phyloP scores from a whole-genome alignment of 768 basidiomycete species.

The Paxillus rubicundulus region DNA sequence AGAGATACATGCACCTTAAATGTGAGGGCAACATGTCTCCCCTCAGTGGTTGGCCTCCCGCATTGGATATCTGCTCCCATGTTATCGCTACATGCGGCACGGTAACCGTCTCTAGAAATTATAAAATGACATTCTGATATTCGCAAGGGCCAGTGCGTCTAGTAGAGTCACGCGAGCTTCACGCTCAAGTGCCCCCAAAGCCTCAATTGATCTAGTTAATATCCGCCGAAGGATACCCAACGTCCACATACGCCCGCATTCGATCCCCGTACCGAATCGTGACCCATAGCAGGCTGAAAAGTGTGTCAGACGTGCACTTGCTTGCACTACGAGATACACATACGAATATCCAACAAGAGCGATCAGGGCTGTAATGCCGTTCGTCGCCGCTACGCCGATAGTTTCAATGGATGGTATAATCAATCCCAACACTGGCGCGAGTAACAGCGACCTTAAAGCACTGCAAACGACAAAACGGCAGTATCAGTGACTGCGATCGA shows the following conservation, averaged over 20 bases:
- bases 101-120: no score
- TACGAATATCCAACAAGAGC: conserved; percentile 54
- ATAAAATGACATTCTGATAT: no score
- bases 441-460: conserved; percentile 23
- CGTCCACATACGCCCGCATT: conserved; percentile 55
- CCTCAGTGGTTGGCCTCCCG: no score
- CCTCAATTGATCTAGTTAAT: neutral
- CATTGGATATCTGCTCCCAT: no score
- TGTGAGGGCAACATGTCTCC: no score
- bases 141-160: no score
- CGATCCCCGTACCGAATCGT: conserved; percentile 55
- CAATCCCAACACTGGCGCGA: conserved; percentile 13
- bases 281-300: conserved; percentile 45
- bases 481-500: neutral
- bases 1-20: no score
- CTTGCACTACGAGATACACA: conserved; percentile 22
- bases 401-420: conserved; percentile 44
- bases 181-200: neutral
- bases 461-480: neutral
- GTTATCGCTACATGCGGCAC: no score
- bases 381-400: conserved; percentile 50
- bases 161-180: no score
- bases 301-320: neutral
- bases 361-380: conserved; percentile 44
- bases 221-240: conserved; percentile 49